Base-by-base conservation (phyloP, 2,329 filamentous ascomycete genomes). In the Monosporascus sp. region DNA sequence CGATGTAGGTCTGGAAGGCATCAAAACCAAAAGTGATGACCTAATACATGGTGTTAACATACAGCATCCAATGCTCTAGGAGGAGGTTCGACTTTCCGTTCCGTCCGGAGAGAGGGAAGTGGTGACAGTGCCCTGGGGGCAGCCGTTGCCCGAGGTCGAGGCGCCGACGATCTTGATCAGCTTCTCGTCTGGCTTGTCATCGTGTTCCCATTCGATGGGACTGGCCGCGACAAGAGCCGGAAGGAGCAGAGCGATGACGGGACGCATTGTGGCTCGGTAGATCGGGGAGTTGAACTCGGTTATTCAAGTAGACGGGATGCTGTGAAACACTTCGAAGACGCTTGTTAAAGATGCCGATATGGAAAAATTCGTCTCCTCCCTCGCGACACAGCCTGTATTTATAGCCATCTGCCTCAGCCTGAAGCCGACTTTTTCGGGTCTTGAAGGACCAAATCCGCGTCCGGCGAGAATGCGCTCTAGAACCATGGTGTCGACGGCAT, bases 11-110 rank as follows among this genome's bases (percentile, higher is more conserved):
- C 65, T 76, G 74, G 68, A 76, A 77, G 48, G 60, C 56, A 57
- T 76, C 74, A 59, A 76, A 76, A 54, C 74, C 74, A 53, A 77
- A 75, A 49, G 74, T 77, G 63, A 77, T 69, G 60, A 76, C 65
- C 72, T 74, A 37, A 27, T 45, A 24, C 2, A 16, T 44, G 14
- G n/a, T 22, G 24, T 60, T 50, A 63, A 57, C 48, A 53, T 11
- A 24, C 11, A 35, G 9, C 31, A 14, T 35, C 11, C 31, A 35
- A 35, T 35, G 31, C 31, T 35, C 31, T 35, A 14, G 11, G 9
- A 35, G 31, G 31, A 9, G 31, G 9, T 35, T 35, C 31, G 31
- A 52, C 66, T 64, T 53, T 72, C 74, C 35, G 72, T 74, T 57
- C 69, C 67, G 63, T 77, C 73, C 11, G 72, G 66, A 9, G 72